phyloP scores from a whole-genome alignment of 1,139 yeast species.

The Hansenula lynferdii region DNA sequence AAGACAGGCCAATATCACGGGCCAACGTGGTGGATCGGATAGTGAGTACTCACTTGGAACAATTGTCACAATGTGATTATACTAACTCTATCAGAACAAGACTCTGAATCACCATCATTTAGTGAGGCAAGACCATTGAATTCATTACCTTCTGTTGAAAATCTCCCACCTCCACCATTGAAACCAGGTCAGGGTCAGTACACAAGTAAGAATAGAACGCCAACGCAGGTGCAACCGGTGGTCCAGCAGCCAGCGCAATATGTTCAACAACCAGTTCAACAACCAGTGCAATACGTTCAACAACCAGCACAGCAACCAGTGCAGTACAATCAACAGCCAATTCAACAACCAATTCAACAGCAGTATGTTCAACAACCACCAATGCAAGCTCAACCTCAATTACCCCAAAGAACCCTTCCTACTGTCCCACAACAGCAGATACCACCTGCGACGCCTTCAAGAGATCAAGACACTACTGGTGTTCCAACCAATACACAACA shows the following conservation, averaged over 20 bases:
- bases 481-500: not conserved
- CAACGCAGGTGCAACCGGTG: not conserved
- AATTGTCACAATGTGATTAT: no score
- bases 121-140: conserved; percentile 28
- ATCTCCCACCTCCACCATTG: conserved; percentile 53
- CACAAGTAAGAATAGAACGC: conserved; percentile 11
- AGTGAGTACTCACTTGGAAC: not conserved
- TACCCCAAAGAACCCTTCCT: not conserved
- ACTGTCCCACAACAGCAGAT: not conserved
- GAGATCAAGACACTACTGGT: conserved; percentile 4
- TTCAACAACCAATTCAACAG: conserved; percentile 1
- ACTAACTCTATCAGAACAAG: not conserved
- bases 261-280: conserved; percentile 9
- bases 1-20: conserved; percentile 10
- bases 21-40: conserved; percentile 7
- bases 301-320: conserved; percentile 2
- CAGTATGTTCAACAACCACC: not conserved
- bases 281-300: conserved; percentile 4
- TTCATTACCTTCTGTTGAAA: conserved; percentile 32
- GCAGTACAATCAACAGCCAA: conserved; percentile 4
- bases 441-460: not conserved
- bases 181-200: conserved; percentile 34
- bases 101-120: conserved; percentile 13
- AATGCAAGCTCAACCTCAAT: not conserved
- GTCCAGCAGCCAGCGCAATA: conserved; percentile 1